Conservation (phyloP, 2,329 filamentous ascomycete genomes). For the Alternaria arbusti region DNA sequence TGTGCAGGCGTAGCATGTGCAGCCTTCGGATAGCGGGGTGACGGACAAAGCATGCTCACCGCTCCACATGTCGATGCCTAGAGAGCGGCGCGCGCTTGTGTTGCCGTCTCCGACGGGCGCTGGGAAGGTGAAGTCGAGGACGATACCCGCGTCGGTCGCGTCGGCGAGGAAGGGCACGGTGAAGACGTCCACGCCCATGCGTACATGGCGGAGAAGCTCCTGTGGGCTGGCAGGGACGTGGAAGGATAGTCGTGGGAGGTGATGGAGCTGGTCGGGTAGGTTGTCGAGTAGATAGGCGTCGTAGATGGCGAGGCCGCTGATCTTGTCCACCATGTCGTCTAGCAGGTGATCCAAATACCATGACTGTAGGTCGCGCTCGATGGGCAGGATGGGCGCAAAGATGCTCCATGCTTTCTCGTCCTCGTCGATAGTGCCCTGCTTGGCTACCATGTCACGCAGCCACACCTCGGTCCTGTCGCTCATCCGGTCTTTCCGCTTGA, state of each 20-base stretch:
- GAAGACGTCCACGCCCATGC: slow-evolving; percentile 80
- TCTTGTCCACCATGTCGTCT: slow-evolving; percentile 62
- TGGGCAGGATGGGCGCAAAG: slow-evolving; percentile 73
- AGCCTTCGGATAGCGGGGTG: slow-evolving; percentile 66
- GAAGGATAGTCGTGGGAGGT: slow-evolving; percentile 77
- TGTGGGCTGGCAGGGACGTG: slow-evolving; percentile 74
- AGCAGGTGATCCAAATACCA: slow-evolving; percentile 79
- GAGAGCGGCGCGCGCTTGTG: slow-evolving; percentile 32
- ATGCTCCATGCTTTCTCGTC: slow-evolving; percentile 46
- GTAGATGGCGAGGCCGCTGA: slow-evolving; percentile 77
- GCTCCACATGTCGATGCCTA: slow-evolving; percentile 83
- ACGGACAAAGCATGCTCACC: slow-evolving; percentile 65
- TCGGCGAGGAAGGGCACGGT: slow-evolving; percentile 76
- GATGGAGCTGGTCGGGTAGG: slow-evolving; percentile 65
- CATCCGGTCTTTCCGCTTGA: slow-evolving; percentile 82
- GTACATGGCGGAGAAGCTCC: slow-evolving; percentile 75
- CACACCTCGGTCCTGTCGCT: slow-evolving; percentile 84
- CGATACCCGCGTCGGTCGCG: slow-evolving; percentile 84
- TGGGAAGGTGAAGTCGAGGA: slow-evolving; percentile 79
- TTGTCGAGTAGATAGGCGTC: slow-evolving; percentile 72
- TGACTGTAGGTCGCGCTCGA: slow-evolving; percentile 76
- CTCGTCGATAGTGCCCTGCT: slow-evolving; percentile 42
- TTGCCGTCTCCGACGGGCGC: slow-evolving; percentile 28
- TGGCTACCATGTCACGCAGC: slow-evolving; percentile 71
- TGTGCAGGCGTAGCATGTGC: slow-evolving; percentile 82